Evolutionary conservation across 306 rosid species (phyloP).

Genomic region (Vachellia collinsii): DNA sequence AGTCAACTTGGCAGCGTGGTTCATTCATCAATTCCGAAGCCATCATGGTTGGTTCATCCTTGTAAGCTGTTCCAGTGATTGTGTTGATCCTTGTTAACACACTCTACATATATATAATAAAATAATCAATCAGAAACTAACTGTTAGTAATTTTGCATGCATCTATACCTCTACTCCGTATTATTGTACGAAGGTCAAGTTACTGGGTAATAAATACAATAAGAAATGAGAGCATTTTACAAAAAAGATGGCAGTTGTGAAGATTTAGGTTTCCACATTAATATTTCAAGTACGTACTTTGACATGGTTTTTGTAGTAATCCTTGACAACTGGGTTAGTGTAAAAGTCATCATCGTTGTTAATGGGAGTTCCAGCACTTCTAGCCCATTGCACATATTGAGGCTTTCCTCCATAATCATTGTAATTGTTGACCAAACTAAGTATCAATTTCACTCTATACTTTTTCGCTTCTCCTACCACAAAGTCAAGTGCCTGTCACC

Average conservation of each 20-base stretch:
- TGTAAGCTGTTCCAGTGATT: constrained; percentile 48
- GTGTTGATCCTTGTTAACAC: constrained; percentile 62
- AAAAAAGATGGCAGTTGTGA: too few relatives aligned
- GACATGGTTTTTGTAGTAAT: neutral
- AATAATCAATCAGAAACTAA: neutral
- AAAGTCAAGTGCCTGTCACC: constrained; percentile 53
- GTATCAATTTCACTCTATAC: constrained; percentile 42
- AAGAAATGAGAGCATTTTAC: too few relatives aligned
- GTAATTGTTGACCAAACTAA: constrained; percentile 57
- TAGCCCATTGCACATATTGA: constrained; percentile 67
- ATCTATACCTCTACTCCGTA: neutral
- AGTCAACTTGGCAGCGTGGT: constrained; percentile 56
- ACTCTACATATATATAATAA: constrained; percentile 30
- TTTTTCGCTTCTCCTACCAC: constrained; percentile 63
- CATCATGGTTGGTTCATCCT: constrained; percentile 37
- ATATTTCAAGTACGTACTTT: neutral
- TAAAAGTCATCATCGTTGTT: constrained; percentile 55
- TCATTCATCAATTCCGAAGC: constrained; percentile 68
- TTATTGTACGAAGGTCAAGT: neutral
- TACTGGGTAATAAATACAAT: too few relatives aligned
- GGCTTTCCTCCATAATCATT: constrained; percentile 63
- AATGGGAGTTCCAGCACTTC: constrained; percentile 31
- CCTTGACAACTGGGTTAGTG: constrained; percentile 39
- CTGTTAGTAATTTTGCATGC: neutral
- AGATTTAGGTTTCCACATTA: too few relatives aligned